Base-by-base conservation (phyloP, 1,284 basidiomycete genomes). In the Tetrapyrgos nigripes region DNA sequence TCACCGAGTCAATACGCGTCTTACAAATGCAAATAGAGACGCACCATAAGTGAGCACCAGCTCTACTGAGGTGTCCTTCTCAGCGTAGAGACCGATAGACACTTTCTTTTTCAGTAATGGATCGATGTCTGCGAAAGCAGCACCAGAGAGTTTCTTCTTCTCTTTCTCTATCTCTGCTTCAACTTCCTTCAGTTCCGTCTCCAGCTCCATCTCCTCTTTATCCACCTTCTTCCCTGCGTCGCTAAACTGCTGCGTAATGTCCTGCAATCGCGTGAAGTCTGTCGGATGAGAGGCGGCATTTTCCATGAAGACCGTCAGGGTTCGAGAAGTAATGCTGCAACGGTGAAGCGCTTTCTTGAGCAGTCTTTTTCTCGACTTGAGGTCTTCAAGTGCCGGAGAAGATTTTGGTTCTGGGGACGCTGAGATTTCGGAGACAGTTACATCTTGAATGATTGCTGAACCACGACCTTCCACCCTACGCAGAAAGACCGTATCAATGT, bases 31-130 rank as follows among this genome's bases (percentile, higher is more conserved):
- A n/a, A 31, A 10, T 43, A 29, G n/a, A 33, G 19, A 57, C 66
- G 4, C 29, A 78, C 78, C 75, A 59, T 80, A 80, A 2, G 73
- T 67, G 13, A 80, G 55, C 4, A 64, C 66, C 35, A 79, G 67
- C 51, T 72, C 68, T 2, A 72, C 68, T 21, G 70, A 62, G 10
- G 66, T 64, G 31, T 65, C 67, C 10, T 54, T 46, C 37, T 68
- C 61, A 1, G 66, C 68, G 56, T 69, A 72, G 5, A 74, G 59
- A 0, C 64, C 62, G 48, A 75, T 65, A 1, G 65, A 61, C 8
- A 55, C 70, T 23, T 67, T 66, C 46, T 68, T 37, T n/a, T 62
- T 60, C 44, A 74, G 60, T 14, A 33, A 14, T 33, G 31, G 31
- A 33, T 33, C 31, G 8, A 33, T 33, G n/a, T 66, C 64, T 14